Conservation (phyloP, 495 filamentous ascomycete genomes). For the Penicillium odoratum region DNA sequence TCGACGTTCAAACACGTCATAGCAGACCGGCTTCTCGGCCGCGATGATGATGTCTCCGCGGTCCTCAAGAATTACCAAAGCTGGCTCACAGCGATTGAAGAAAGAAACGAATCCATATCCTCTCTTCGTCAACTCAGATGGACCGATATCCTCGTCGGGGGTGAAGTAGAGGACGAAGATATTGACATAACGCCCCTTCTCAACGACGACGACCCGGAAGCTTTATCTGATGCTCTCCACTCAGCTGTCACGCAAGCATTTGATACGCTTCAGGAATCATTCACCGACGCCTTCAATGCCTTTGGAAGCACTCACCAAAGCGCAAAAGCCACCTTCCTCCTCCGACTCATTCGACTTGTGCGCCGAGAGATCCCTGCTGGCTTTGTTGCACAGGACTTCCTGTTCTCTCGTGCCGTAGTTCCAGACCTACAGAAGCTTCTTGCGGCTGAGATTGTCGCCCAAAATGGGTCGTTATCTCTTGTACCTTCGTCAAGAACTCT, state of each 20-base stretch:
- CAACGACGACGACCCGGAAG: constrained; percentile 69
- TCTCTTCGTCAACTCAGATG: constrained; percentile 67
- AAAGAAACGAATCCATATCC: constrained; percentile 60
- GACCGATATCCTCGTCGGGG: constrained; percentile 74
- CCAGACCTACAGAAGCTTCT: constrained; percentile 59
- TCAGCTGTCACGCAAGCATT: constrained; percentile 59
- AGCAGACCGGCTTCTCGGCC: constrained; percentile 58
- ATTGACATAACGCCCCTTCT: constrained; percentile 59
- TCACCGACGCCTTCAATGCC: constrained; percentile 48
- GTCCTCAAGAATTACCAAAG: constrained; percentile 60
- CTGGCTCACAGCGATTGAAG: constrained; percentile 67
- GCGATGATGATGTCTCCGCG: constrained; percentile 61
- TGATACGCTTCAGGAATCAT: constrained; percentile 52
- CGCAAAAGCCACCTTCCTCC: constrained; percentile 64
- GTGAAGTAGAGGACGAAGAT: constrained; percentile 72
- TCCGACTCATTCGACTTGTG: constrained; percentile 76
- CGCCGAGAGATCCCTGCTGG: constrained; percentile 59
- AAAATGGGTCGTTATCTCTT: constrained; percentile 15
- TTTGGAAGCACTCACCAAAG: constrained; percentile 46
- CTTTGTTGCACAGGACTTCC: constrained; percentile 38
- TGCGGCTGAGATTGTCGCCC: constrained; percentile 34
- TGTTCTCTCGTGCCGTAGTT: constrained; percentile 46
- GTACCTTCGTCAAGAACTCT: constrained; percentile 9
- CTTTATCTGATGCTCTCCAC: constrained; percentile 61
- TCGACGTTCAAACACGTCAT: constrained; percentile 53